Conservation (phyloP, 768 basidiomycete species). For the Kwoniella mangroviensis region DNA sequence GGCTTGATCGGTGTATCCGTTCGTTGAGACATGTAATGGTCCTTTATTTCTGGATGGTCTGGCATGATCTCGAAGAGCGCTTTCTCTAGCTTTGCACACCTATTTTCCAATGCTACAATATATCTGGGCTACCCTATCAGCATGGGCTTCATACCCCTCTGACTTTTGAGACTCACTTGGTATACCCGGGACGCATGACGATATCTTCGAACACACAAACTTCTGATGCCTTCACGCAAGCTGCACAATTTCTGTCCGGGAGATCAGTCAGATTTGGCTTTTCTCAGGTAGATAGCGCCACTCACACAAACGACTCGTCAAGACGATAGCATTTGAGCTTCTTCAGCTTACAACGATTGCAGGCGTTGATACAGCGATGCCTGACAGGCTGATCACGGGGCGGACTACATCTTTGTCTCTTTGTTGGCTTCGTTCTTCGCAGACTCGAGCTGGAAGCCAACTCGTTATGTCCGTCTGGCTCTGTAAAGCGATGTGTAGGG, state of each 20-base stretch:
- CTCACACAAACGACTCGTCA: constrained; percentile 11
- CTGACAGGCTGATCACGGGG: background rate
- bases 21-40: constrained; percentile 16
- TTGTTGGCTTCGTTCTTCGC: background rate
- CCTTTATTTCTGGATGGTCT: constrained; percentile 19
- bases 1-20: background rate
- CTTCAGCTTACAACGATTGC: constrained; percentile 29
- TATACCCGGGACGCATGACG: constrained; percentile 2
- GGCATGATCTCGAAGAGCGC: constrained; percentile 6
- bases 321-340: constrained; percentile 27
- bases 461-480: background rate
- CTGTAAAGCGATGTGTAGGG: background rate
- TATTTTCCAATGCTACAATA: constrained; percentile 13
- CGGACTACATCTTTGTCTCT: background rate
- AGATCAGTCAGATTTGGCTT: too few relatives aligned
- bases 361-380: constrained; percentile 27
- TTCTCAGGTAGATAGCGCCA: background rate
- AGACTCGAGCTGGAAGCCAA: background rate
- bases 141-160: background rate
- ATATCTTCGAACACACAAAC: constrained; percentile 20
- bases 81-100: constrained; percentile 8
- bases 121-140: constrained; percentile 2
- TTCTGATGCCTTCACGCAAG: constrained; percentile 14
- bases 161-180: constrained; percentile 6
- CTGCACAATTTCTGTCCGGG: constrained; percentile 13